phyloP scores from a whole-genome alignment of 306 rosid species.

The Neltuma alba region DNA sequence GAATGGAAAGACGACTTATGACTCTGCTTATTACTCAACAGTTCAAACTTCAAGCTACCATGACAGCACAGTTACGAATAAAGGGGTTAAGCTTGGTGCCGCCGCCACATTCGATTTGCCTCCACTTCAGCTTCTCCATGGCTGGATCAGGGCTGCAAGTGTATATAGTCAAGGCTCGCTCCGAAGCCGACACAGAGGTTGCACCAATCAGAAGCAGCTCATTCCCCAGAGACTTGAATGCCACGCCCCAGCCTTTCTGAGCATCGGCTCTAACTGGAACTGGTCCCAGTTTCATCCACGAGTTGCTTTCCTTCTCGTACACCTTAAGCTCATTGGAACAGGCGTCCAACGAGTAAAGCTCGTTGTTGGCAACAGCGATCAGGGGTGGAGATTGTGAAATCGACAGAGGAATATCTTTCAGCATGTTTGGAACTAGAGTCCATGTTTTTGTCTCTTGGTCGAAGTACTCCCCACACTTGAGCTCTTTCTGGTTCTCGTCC shows the following conservation, averaged over 20 bases:
- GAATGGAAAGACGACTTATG: background rate
- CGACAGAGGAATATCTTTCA: slow-evolving; percentile 43
- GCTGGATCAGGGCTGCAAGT: slow-evolving; percentile 66
- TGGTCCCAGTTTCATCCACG: slow-evolving; percentile 76
- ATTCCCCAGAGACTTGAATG: slow-evolving; percentile 78
- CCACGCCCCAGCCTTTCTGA: slow-evolving; percentile 79
- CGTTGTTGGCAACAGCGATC: slow-evolving; percentile 65
- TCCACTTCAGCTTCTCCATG: slow-evolving; percentile 61
- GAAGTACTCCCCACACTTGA: slow-evolving; percentile 66
- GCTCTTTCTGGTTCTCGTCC: slow-evolving; percentile 47
- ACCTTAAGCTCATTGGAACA: slow-evolving; percentile 69
- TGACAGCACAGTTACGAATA: slow-evolving; percentile 76
- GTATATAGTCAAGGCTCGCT: slow-evolving; percentile 48
- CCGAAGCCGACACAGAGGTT: slow-evolving; percentile 33
- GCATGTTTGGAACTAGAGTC: slow-evolving; percentile 64
- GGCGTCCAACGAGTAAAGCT: slow-evolving; percentile 65
- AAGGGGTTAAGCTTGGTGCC: slow-evolving; percentile 56
- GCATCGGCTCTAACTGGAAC: slow-evolving; percentile 69
- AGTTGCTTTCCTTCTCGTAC: slow-evolving; percentile 49
- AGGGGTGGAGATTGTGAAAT: slow-evolving; percentile 64
- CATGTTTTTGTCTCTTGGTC: slow-evolving; percentile 59
- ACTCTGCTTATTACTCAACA: slow-evolving; percentile 7
- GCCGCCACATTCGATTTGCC: slow-evolving; percentile 48
- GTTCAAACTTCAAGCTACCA: slow-evolving; percentile 59
- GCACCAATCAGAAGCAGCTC: slow-evolving; percentile 78